Percentiles rank a stretch among this genome's conserved stretches.
These are phyloP conservation scores for Venturiaceae sp. DNA, from an alignment of 2,329 filamentous ascomycete species.

Conservation along the genomic window DNA sequence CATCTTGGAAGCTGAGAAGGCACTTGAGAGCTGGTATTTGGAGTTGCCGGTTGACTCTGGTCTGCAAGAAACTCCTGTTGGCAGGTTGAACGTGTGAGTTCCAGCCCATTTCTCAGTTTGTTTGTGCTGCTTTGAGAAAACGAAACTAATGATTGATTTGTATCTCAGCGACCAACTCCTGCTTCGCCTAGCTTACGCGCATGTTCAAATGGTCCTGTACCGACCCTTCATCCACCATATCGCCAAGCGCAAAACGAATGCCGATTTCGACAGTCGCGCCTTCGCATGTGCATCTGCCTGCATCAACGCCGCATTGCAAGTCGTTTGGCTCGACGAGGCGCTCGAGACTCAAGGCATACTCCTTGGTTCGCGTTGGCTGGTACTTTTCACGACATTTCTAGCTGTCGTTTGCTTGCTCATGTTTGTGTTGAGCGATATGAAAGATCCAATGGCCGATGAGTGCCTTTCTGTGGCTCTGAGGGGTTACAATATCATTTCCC, in stretches of 20 bases:
- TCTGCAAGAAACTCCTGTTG: too few species aligned
- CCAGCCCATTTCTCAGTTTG: too few species aligned
- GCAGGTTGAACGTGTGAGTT: too few species aligned
- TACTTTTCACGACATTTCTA: neutral
- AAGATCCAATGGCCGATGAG: too few species aligned
- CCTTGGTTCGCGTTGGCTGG: neutral
- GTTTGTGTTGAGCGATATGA: neutral
- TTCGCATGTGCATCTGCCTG: slow-evolving; percentile 1
- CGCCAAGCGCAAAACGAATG: neutral
- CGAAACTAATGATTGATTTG: neutral
- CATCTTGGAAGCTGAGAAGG: too few species aligned
- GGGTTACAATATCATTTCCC: too few species aligned
- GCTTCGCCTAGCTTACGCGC: slow-evolving; percentile 12
- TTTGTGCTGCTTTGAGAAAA: too few species aligned
- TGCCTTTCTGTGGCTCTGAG: too few species aligned
- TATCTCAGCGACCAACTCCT: neutral
- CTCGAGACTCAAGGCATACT: neutral
- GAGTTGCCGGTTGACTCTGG: too few species aligned
- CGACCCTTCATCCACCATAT: slow-evolving; percentile 15
- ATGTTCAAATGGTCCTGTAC: slow-evolving; percentile 16
- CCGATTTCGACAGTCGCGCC: neutral
- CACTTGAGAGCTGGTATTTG: too few species aligned
- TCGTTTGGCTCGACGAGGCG: neutral
- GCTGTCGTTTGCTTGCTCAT: neutral
- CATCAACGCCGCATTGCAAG: neutral